Evolutionary conservation across 192 early-diverging fungal species (phyloP).

Genomic region (Entomortierella beljakovae): DNA sequence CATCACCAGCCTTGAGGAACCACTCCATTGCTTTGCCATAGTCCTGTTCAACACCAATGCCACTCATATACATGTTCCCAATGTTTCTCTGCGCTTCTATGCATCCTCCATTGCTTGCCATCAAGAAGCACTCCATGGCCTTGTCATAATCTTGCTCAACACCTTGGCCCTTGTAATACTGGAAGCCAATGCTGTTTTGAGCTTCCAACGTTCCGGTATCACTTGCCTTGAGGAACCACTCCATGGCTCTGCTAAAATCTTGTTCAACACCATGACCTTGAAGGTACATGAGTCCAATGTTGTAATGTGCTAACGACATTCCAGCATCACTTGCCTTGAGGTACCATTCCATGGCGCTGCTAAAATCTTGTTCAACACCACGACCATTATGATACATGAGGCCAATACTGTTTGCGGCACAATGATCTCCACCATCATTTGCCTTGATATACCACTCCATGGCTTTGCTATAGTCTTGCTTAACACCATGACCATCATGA

Average conservation of each 20-base stretch:
- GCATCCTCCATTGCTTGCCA: no score
- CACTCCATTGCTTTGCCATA: no score
- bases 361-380: background rate
- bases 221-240: conserved; percentile 5
- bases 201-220: no score
- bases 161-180: no score
- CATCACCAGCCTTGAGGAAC: no score
- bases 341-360: conserved; percentile 9
- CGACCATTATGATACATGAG: background rate
- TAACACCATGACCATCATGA: conserved; percentile 9
- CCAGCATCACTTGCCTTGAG: background rate
- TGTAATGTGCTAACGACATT: conserved; percentile 4
- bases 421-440: background rate
- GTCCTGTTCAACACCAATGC: no score
- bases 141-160: no score
- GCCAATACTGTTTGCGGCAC: conserved; percentile 2
- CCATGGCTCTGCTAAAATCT: conserved; percentile 1
- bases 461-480: conserved; percentile 7
- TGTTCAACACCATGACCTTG: conserved; percentile 1
- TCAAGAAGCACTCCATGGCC: no score
- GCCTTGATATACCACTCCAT: background rate
- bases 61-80: no score
- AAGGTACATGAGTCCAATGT: conserved; percentile 1
- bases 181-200: no score
- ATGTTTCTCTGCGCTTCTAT: no score